Base-by-base conservation (phyloP, 1,284 basidiomycete species). In the Boletellus deceptivus region DNA sequence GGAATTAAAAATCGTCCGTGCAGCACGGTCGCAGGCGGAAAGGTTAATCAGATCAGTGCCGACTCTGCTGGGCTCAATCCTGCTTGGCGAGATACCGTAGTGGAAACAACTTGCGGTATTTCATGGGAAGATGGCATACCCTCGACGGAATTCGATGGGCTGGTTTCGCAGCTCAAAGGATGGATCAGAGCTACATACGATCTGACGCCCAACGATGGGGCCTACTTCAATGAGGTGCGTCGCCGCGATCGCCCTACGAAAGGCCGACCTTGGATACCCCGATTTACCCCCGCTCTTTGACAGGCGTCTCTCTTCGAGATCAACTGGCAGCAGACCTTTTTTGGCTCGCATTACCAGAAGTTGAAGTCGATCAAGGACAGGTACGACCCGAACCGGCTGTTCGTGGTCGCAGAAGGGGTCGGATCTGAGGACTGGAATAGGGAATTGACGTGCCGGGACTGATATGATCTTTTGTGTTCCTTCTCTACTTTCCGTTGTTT, bases 391-490 rank as follows among this genome's bases (percentile, higher is more conserved):
- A 20, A 20, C 59, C 17, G 64, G 41, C 55, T 79, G 11, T 79
- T 79, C 56, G 59, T 76, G n/a, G 74, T 78, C 16, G 59, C 64
- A 0, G 60, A 66, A 33, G 77, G 77, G 5, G 74, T 79, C 18
- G 74, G 75, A 3, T 75, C 74, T 4, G 73, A 78, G 16, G 60
- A 67, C 3, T 69, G 64, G 66, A 67, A 67, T 43, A 45, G 50
- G 5, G 48, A 55, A 13, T 52, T 69, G 43, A 58, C 59, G 4
- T 70, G 65, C 39, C 53, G 53, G 10, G 50, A 41, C 40, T 52
- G 42, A 54, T 24, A 13, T 22, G 10, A 24, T 17, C 7, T 8
- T 25, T 3, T 7, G 24, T 25, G 4, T 25, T 25, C 24, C 7
- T 25, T 25, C 24, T 20, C 20, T 4, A 4, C 20, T 4, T 20